Base-by-base conservation (phyloP, 2,329 filamentous ascomycete genomes). In the Emergomyces orientalis region DNA sequence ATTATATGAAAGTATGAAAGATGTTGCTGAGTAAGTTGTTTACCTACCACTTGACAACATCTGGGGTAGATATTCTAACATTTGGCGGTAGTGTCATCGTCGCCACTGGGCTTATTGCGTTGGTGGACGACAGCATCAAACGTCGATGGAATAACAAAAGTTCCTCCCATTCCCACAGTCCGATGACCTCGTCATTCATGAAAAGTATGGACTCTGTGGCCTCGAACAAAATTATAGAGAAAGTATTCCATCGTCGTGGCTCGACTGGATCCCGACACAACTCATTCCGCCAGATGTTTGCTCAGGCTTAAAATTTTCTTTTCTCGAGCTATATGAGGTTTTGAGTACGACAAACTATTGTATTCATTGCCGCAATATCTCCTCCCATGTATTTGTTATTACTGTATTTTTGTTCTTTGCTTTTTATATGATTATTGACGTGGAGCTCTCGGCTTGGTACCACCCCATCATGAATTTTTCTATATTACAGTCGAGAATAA, bases 51-150 rank as follows among this genome's bases (percentile, higher is more conserved):
- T 63, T 59, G n/a, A n/a, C n/a, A n/a, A n/a, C n/a, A n/a, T n/a
- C 8, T 8, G 22, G 9, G 32, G 22, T 37, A 32, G 54, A 32
- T 49, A 61, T 41, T 34, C 41, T 39, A 56, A 51, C 30, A 37
- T 27, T 34, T 25, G 51, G 43, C 63, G 47, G 8, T 65, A 96
- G 91, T 74, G 88, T 96, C 67, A 88, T 97, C 66, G 84, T 97
- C 66, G 86, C 91, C 56, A 94, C 91, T n/a, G 93, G 93, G 30
- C 83, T 97, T 68, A 86, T 96, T 69, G 86, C 89, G 8, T 84
- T 97, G 54, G 88, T 95, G 60, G 93, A 97, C 72, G 91, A 97
- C 77, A 90, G 87, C 78, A 96, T 97, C 79, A 89, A 90, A 75
- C 82, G 85, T 65, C 85, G 84, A 63, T 94, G 90, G 85, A 86